Percentiles rank a stretch among this genome's conserved stretches.
Evolutionary conservation across 306 rosid genomes (phyloP).

Genomic region (Ochetophila trinervis): DNA sequence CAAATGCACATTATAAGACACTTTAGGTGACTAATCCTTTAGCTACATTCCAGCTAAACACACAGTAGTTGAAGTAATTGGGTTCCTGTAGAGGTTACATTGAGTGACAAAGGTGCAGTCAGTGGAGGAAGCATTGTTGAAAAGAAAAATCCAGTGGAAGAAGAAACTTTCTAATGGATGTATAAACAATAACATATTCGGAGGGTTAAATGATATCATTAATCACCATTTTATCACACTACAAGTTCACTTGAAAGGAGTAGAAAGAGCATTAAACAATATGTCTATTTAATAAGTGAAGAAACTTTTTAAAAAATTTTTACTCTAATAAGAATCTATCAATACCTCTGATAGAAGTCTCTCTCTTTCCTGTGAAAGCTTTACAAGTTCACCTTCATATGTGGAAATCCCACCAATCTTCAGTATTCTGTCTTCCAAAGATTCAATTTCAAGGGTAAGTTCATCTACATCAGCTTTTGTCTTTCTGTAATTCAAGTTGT

Average conservation of each 20-base stretch:
- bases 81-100: background rate
- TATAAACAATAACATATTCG: too few species aligned
- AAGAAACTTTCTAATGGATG: background rate
- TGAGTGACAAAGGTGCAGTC: background rate
- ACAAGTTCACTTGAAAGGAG: too few species aligned
- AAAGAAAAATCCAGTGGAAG: background rate
- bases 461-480: conserved; percentile 78
- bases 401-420: conserved; percentile 57
- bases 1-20: too few species aligned
- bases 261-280: background rate
- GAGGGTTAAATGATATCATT: too few species aligned
- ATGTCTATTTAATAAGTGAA: background rate
- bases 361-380: conserved; percentile 74
- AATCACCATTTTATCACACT: too few species aligned
- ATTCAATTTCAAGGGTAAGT: conserved; percentile 63
- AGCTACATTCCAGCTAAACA: background rate
- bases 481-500: conserved; percentile 76
- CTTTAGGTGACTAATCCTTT: background rate
- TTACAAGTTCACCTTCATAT: conserved; percentile 55
- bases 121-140: background rate
- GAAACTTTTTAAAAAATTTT: background rate
- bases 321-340: conserved; percentile 14
- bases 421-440: conserved; percentile 62
- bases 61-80: background rate
- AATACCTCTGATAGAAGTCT: conserved; percentile 81